Base-by-base conservation (phyloP, 1,139 yeast species). In the Magnusiomyces clavatus region DNA sequence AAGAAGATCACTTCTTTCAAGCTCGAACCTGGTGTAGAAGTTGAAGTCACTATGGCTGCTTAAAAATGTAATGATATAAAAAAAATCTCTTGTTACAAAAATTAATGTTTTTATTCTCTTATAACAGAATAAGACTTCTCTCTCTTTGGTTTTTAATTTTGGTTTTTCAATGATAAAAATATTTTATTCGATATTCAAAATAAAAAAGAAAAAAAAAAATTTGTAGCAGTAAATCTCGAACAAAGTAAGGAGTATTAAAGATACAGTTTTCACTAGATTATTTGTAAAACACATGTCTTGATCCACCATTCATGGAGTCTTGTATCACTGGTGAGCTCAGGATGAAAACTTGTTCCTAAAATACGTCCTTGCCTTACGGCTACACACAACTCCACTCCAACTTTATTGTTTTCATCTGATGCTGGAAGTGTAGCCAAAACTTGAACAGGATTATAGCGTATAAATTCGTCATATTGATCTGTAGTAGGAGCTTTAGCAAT, bases 1-100 rank as follows among this genome's bases (percentile, higher is more conserved):
- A 88, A 86, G 86, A 86, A 85, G 80, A 88, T 92, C 79, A 90
- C 98, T 69, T 92, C 90, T 75, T 81, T 83, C 80, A 81, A 86
- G 77, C 81, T 84, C 70, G 75, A 71, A 62, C 72, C 77, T 56
- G 77, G 76, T 64, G 77, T 73, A 56, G 72, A 71, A 61, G 68
- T 72, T 59, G 74, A 69, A 60, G 64, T 72, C 63, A 70, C 75
- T 57, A 67, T 72, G 62, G 76, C 76, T 43, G 46, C 46, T 19
- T 43, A 43, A 43, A 50, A 52, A 50, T 43, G 16, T 39, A 29
- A 41, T 20, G 29, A 41, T 20, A 41, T 20, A 41, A 41, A 41
- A 41, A 20, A 20, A 41, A 40, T 10, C 17, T 24, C 31, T 24
- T 24, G 31, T 24, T 24, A 24, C 31, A 24, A 24, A 24, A 24